Evolutionary conservation across 163 green algal species (phyloP).

Genomic region (Scenedesmus sp.): DNA sequence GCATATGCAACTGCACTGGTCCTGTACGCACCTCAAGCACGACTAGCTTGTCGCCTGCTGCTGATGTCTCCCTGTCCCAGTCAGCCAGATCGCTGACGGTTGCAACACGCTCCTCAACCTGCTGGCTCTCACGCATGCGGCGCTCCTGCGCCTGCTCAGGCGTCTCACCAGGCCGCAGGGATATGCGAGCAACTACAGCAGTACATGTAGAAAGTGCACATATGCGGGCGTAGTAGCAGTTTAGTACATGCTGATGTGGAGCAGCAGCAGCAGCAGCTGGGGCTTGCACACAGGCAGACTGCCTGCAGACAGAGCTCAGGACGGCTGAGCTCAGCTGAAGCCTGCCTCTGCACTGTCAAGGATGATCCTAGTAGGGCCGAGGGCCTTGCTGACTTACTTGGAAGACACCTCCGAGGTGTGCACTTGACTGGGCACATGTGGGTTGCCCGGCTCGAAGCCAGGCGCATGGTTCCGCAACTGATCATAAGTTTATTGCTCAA

Average conservation of each 20-base stretch:
- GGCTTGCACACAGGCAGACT: not conserved
- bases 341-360: not conserved
- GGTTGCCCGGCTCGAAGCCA: not conserved
- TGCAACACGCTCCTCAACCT: conserved; percentile 77
- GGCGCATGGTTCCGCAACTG: not conserved
- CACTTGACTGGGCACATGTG: not conserved
- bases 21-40: conserved; percentile 76
- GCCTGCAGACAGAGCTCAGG: not conserved
- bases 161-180: conserved; percentile 61
- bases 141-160: conserved; percentile 69
- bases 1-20: not conserved
- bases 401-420: not conserved
- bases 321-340: not conserved
- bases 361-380: not conserved
- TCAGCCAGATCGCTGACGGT: conserved; percentile 64
- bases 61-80: conserved; percentile 56
- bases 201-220: not conserved
- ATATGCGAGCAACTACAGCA: conserved; percentile 14
- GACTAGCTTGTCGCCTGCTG: conserved; percentile 77
- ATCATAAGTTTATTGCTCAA: not conserved
- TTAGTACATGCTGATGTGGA: not conserved
- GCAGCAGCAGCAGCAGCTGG: not conserved
- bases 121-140: conserved; percentile 67
- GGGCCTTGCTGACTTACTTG: not conserved
- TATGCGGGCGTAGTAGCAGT: not conserved